A percentile compares a stretch with the other conserved stretches of the same genome.
phyloP scores from a whole-genome alignment of 2,329 filamentous ascomycete species.

The Stachybotrys echinatus region DNA sequence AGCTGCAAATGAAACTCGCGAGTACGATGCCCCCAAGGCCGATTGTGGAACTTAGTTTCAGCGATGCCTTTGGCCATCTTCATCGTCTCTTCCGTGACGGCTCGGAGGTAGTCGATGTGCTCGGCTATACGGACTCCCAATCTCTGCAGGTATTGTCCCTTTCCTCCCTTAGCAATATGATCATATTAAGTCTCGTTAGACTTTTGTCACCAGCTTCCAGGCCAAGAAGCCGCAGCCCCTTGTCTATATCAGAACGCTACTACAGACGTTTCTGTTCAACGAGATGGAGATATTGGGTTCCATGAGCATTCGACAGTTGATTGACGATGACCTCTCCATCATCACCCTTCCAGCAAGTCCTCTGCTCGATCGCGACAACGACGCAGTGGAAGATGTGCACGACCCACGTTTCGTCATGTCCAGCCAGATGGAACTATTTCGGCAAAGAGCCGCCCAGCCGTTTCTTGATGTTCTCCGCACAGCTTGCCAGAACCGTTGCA shows the following conservation, averaged over 20 bases:
- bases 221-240: conserved; percentile 76
- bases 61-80: conserved; percentile 66
- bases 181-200: conserved; percentile 35
- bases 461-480: conserved; percentile 82
- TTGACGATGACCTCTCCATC: conserved; percentile 77
- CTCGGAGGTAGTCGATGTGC: conserved; percentile 60
- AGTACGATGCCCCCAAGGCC: conserved; percentile 91
- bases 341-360: conserved; percentile 67
- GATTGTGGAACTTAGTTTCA: conserved; percentile 71
- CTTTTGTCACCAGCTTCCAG: conserved; percentile 69
- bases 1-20: conserved; percentile 85
- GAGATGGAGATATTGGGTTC: conserved; percentile 64
- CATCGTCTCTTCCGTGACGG: conserved; percentile 68
- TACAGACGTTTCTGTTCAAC: conserved; percentile 72
- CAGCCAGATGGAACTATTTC: conserved; percentile 65
- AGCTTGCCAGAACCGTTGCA: conserved; percentile 84
- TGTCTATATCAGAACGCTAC: conserved; percentile 74
- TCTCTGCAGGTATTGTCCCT: conserved; percentile 56
- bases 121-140: conserved; percentile 63
- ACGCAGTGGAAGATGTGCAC: conserved; percentile 67
- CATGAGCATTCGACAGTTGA: conserved; percentile 65
- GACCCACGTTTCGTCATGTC: conserved; percentile 72
- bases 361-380: conserved; percentile 68
- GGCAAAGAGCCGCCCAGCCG: conserved; percentile 56
- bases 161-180: conserved; percentile 4